These are phyloP conservation scores for Erysimum cheiranthoides DNA, from an alignment of 345 rosid genomes.

Conservation along the genomic window DNA sequence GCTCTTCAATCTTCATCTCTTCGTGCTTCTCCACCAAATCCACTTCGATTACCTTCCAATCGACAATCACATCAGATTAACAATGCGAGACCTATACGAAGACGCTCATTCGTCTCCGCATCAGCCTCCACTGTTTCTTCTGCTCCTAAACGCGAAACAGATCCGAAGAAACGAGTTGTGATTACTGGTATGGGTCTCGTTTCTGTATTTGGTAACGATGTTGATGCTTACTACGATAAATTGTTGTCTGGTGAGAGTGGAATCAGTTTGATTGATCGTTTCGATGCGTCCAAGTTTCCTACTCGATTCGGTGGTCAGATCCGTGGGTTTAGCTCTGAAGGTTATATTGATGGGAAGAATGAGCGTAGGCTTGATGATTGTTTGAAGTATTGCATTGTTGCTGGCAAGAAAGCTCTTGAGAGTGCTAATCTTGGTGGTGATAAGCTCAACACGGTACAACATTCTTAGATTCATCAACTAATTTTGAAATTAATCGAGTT, in stretches of 20 bases:
- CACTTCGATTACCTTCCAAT: slow-evolving; percentile 50
- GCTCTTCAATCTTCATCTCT: slow-evolving; percentile 70
- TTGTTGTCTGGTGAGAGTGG: slow-evolving; percentile 94
- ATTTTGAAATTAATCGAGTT: neutral
- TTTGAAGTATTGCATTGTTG: slow-evolving; percentile 97
- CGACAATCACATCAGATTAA: slow-evolving; percentile 41
- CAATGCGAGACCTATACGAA: slow-evolving; percentile 47
- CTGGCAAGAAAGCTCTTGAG: slow-evolving; percentile 93
- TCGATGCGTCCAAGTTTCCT: slow-evolving; percentile 95
- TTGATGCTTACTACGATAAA: slow-evolving; percentile 79
- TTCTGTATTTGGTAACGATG: slow-evolving; percentile 94
- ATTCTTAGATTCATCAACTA: slow-evolving; percentile 16
- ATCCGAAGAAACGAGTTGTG: slow-evolving; percentile 94
- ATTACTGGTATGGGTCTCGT: slow-evolving; percentile 97
- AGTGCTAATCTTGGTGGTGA: slow-evolving; percentile 89
- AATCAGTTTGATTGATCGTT: slow-evolving; percentile 83
- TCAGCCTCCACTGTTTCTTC: slow-evolving; percentile 53
- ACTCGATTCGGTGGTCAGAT: slow-evolving; percentile 99
- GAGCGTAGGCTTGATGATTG: slow-evolving; percentile 96
- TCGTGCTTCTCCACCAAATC: slow-evolving; percentile 60
- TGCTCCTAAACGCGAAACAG: slow-evolving; percentile 93
- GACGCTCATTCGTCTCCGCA: slow-evolving; percentile 56
- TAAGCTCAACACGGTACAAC: slow-evolving; percentile 62
- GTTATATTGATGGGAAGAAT: slow-evolving; percentile 93
- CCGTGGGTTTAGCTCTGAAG: slow-evolving; percentile 81